A percentile compares a stretch with the other conserved stretches of the same genome.
phyloP scores from a whole-genome alignment of 1,139 yeast genomes.

The Wickerhamomyces sp. region DNA sequence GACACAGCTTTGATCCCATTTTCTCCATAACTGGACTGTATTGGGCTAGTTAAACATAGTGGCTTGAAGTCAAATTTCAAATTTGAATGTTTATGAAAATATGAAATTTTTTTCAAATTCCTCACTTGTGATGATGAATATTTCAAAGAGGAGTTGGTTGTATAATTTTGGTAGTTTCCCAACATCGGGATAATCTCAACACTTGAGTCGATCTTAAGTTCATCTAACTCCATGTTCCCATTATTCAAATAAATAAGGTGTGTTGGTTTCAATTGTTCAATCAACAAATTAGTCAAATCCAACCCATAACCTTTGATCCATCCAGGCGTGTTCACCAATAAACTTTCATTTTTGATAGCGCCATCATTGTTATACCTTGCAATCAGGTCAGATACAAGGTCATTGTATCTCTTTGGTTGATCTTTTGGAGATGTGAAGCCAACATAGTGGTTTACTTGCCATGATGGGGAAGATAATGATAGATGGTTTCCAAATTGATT shows the following conservation, averaged over 20 bases:
- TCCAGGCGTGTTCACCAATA: conserved; percentile 82
- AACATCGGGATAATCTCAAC: conserved; percentile 18
- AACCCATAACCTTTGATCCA: conserved; percentile 92
- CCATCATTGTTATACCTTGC: conserved; percentile 27
- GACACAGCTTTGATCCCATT: conserved; percentile 25
- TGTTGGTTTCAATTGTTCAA: conserved; percentile 47
- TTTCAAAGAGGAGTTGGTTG: conserved; percentile 27
- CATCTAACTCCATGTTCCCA: conserved; percentile 23
- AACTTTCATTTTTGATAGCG: conserved; percentile 18
- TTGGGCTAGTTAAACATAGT: conserved; percentile 43
- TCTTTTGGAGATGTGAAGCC: conserved; percentile 76
- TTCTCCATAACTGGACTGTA: conserved; percentile 41
- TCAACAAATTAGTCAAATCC: conserved; percentile 50
- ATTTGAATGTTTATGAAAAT: conserved; percentile 42
- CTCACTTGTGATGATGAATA: conserved; percentile 51
- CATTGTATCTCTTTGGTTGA: conserved; percentile 54
- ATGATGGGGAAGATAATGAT: conserved; percentile 13
- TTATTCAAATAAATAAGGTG: conserved; percentile 46
- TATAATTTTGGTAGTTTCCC: conserved; percentile 23
- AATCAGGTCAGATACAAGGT: conserved; percentile 41
- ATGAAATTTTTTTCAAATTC: conserved; percentile 43
- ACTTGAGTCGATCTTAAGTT: conserved; percentile 21
- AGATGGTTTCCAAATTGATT: conserved; percentile 20
- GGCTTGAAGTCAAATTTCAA: conserved; percentile 46
- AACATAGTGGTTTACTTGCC: conserved; percentile 40